Evolutionary conservation across 768 basidiomycete genomes (phyloP), one percentile per base, ranked within the genome.

Genomic region (Xanthoconium purpureum): DNA sequence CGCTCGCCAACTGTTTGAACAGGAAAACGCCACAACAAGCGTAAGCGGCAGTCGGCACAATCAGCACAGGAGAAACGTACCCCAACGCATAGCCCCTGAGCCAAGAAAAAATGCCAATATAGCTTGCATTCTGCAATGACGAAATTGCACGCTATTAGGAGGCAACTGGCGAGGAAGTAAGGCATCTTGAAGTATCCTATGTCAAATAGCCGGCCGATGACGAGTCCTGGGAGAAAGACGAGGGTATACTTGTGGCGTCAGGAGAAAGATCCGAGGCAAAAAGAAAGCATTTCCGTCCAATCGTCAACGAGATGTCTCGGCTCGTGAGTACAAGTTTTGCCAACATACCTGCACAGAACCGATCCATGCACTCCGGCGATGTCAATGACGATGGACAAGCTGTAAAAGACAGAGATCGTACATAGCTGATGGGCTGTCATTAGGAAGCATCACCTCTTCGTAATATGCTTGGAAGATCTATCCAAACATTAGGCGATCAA

Each of bases 101-200:
- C 89, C 1, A 91, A 76, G 24, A 91, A 63, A 61, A 91, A 87
- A 6, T 91, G 87, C 90, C 89, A 91, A 63, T 84, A 91, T 54
- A 78, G 56, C 12, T 73, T 85, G 64, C 90, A 91, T 73, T 91
- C 75, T 1, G 87, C 87, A 8, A 80, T 74, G 18, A 91, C 74
- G 63, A 91, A 82, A 0, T 84, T 85, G 32, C 81, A 77, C 0
- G 71, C 57, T 3, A 91, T 71, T 7, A 89, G 67, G 17, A 83
- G 43, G 15, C 71, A 73, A 50, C 83, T 84, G 0, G 80, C 78
- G 1, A 72, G 37, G 10, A 80, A 60, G 32, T 80, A 75, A 7
- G 85, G 78, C 2, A 77, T 64, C 35, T 75, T 81, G 67, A 85
- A 82, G 60, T 84, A 81, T 50, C 89, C 89, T 42, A 88, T 66